These are phyloP conservation scores for Pseudocercospora ulei DNA, from an alignment of 2,329 filamentous ascomycete species.

Conservation along the genomic window DNA sequence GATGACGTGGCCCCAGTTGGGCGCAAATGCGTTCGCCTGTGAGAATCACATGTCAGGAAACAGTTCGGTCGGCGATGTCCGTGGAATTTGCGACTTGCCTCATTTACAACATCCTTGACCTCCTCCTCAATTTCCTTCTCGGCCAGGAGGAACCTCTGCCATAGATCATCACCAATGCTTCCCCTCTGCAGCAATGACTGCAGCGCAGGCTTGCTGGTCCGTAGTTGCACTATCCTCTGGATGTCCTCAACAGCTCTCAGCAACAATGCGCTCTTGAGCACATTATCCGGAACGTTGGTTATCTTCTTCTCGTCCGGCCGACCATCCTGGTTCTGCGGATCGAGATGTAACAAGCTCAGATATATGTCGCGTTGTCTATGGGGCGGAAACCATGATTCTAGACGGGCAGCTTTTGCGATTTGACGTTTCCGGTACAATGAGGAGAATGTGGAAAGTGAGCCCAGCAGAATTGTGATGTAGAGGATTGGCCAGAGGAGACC, in stretches of 20 bases:
- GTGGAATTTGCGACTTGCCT: conserved; percentile 49
- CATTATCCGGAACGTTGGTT: conserved; percentile 64
- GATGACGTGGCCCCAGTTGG: conserved; percentile 85
- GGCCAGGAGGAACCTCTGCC: conserved; percentile 80
- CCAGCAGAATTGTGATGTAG: conserved; percentile 78
- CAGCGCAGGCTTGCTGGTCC: conserved; percentile 79
- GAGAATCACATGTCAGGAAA: conserved; percentile 6
- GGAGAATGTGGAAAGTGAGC: conserved; percentile 84
- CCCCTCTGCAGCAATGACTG: conserved; percentile 74
- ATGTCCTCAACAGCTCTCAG: conserved; percentile 89
- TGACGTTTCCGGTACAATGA: conserved; percentile 88
- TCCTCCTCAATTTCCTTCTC: conserved; percentile 98
- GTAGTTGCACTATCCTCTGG: conserved; percentile 76
- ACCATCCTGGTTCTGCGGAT: conserved; percentile 38
- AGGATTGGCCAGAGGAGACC: conserved; percentile 77
- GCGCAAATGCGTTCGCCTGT: conserved; percentile 80
- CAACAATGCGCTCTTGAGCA: conserved; percentile 79
- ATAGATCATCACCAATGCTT: conserved; percentile 90
- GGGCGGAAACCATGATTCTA: conserved; percentile 87
- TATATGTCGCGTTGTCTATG: conserved; percentile 93
- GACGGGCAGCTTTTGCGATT: conserved; percentile 64
- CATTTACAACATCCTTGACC: conserved; percentile 81
- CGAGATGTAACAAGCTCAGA: conserved; percentile 77
- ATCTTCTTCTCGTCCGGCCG: conserved; percentile 56
- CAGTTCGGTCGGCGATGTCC: not conserved